Base-by-base conservation (phyloP, 2,329 filamentous ascomycete genomes). In the Xylaria multiplex region DNA sequence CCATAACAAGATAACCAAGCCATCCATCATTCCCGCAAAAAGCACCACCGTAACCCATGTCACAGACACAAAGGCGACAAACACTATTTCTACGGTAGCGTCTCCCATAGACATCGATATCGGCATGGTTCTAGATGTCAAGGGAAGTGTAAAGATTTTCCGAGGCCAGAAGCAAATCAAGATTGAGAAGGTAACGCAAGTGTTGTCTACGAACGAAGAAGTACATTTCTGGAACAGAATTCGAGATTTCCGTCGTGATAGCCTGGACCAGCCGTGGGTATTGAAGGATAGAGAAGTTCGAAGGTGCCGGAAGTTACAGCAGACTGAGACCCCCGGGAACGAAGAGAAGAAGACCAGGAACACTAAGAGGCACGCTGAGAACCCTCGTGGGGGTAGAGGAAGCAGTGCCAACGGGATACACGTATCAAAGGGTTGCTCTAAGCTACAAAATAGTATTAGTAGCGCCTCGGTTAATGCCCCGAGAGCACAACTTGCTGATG, bases 211-310 rank as follows among this genome's bases (percentile, higher is more conserved):
- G 0, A 81, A 83, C 52, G 80, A 85, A 40, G 89, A 91, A 74
- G 79, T 90, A 3, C 75, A 73, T 7, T 85, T 89, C 8, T 91
- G 88, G 88, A 80, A 84, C 70, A 86, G 86, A 77, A 79, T 83
- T 50, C 69, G 75, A 19, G 76, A 75, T 35, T 89, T 90, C 72
- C 81, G 81, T 42, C 73, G 72, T 40, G 81, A 85, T 3, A 79
- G 88, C 6, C 78, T 91, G 14, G 75, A 76, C 2, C 77, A 75
- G 62, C 83, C 86, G 0, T 91, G 89, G 89, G 73, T 82, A n/a
- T 70, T 90, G 35, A 81, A 79, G 35, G 75, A 77, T 24, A 81
- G 78, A 64, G 81, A 85, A 59, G 79, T 89, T 52, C 82, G 82
- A 56, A 79, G 77, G 64, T 88, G 85, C 69, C 81, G 81, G 66